Evolutionary conservation across 768 basidiomycete species (phyloP).

Genomic region (Trametes cingulata): DNA sequence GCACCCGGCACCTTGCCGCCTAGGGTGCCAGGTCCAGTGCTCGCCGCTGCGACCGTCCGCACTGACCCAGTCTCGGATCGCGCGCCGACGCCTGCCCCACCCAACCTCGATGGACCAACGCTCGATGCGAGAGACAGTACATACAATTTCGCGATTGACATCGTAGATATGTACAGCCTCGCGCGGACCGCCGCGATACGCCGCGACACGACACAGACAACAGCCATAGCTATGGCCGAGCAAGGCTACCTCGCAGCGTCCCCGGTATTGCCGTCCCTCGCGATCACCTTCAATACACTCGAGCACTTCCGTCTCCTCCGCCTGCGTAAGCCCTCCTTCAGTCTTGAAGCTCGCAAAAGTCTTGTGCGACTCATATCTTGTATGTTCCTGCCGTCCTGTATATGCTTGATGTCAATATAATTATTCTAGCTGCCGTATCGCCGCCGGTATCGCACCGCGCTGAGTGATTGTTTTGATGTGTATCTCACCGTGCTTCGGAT

Average conservation of each 20-base stretch:
- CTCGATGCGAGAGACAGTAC: neutral
- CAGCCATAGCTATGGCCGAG: neutral
- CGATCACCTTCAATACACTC: constrained; percentile 19
- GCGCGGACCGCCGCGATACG: neutral
- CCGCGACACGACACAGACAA: neutral
- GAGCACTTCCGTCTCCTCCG: constrained; percentile 16
- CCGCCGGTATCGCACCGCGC: constrained; percentile 21
- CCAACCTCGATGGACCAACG: too few relatives aligned
- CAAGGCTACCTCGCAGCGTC: constrained; percentile 11
- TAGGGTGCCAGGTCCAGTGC: too few relatives aligned
- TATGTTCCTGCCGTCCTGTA: constrained; percentile 6
- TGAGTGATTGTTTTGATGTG: constrained; percentile 37
- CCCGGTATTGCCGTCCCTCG: constrained; percentile 7
- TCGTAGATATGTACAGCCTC: constrained; percentile 12
- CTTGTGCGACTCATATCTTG: constrained; percentile 21
- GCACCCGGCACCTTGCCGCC: too few relatives aligned
- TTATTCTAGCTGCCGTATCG: constrained; percentile 31
- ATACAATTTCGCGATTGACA: constrained; percentile 1
- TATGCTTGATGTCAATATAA: neutral
- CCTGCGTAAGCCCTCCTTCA: constrained; percentile 20
- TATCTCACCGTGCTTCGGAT: constrained; percentile 33
- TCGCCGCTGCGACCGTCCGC: too few relatives aligned
- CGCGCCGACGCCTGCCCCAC: too few relatives aligned
- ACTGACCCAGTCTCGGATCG: too few relatives aligned
- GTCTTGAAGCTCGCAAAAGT: constrained; percentile 23